These are phyloP conservation scores for Glycyrrhiza uralensis DNA, from an alignment of 306 rosid species.

Conservation along the genomic window DNA sequence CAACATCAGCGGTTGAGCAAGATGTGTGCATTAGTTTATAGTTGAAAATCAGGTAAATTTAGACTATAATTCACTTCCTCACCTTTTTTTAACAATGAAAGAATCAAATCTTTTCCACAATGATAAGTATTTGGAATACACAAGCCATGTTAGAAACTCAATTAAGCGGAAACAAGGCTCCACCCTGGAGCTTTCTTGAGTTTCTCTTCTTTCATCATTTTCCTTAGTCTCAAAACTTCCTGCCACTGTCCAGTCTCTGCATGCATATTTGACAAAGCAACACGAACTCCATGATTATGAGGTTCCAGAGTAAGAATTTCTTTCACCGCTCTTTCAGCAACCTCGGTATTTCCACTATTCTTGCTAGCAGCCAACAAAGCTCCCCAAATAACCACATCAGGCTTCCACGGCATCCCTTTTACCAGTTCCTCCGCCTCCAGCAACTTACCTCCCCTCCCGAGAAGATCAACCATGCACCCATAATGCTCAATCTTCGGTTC, in stretches of 20 bases:
- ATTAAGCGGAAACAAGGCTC: constrained; percentile 38
- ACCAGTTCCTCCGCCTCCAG: constrained; percentile 41
- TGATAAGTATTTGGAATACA: background rate
- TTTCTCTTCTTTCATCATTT: constrained; percentile 44
- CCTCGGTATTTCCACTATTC: constrained; percentile 35
- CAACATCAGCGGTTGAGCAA: background rate
- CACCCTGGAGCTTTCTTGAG: constrained; percentile 46
- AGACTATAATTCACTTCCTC: background rate
- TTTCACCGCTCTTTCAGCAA: constrained; percentile 43
- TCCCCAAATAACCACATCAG: constrained; percentile 47
- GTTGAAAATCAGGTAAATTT: background rate
- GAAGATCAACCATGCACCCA: constrained; percentile 56
- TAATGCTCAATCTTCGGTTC: constrained; percentile 49
- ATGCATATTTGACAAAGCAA: constrained; percentile 51
- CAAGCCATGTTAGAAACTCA: constrained; percentile 3
- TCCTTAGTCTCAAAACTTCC: constrained; percentile 43
- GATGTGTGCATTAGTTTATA: background rate
- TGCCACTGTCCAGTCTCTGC: constrained; percentile 55
- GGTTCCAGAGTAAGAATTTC: constrained; percentile 46
- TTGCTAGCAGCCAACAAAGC: constrained; percentile 49
- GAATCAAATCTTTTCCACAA: background rate
- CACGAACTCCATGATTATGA: constrained; percentile 41
- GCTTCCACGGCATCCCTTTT: constrained; percentile 43
- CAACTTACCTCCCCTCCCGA: constrained; percentile 39
- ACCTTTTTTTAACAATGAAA: background rate